phyloP scores from a whole-genome alignment of 805 yeast species.

The Kodamaea sagamina region DNA sequence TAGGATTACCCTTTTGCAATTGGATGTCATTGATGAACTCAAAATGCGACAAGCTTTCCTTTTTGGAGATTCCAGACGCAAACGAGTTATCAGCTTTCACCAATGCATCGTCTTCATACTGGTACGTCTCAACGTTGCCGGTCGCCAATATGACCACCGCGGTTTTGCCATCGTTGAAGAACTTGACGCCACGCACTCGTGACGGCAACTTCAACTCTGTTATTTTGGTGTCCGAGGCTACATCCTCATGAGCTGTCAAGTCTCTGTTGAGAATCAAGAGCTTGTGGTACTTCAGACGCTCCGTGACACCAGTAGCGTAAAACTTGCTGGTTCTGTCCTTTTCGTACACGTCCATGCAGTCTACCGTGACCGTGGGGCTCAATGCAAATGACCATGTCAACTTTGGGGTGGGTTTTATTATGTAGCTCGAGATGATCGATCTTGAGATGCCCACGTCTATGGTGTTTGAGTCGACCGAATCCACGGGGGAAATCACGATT shows the following conservation, averaged over 20 bases:
- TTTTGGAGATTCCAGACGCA: conserved; percentile 12
- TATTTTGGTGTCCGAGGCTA: conserved; percentile 12
- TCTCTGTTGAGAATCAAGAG: conserved; percentile 25
- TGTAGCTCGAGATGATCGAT: conserved; percentile 51
- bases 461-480: conserved; percentile 27
- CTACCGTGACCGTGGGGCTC: conserved; percentile 48
- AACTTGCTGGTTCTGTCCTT: conserved; percentile 17
- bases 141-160: conserved; percentile 25
- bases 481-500: conserved; percentile 25
- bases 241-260: conserved; percentile 5
- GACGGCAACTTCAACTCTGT: conserved; percentile 14
- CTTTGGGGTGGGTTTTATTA: conserved; percentile 59
- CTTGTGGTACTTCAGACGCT: conserved; percentile 30
- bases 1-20: conserved; percentile 21
- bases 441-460: conserved; percentile 57
- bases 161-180: conserved; percentile 13
- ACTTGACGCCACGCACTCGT: conserved; percentile 12
- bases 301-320: conserved; percentile 44
- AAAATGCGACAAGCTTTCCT: conserved; percentile 31
- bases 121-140: conserved; percentile 30
- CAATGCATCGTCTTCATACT: conserved; percentile 11
- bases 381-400: conserved; percentile 56
- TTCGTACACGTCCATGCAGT: conserved; percentile 38
- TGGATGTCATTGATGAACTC: conserved; percentile 29
- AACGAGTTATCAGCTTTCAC: conserved; percentile 13